Evolutionary conservation across 805 yeast genomes (phyloP).

Genomic region (Candida jianshihensis): DNA sequence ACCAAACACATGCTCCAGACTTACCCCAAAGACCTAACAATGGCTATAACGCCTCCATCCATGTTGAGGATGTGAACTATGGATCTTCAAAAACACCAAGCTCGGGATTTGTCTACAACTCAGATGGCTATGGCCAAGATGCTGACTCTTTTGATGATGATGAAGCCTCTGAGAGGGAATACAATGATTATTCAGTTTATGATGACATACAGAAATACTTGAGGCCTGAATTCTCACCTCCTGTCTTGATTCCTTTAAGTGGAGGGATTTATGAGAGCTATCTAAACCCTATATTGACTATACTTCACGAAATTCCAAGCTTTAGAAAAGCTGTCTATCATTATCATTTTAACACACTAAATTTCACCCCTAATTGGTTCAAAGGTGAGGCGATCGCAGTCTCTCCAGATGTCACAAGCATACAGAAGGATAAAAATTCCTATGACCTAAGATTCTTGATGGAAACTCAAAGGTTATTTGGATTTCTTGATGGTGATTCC

Average conservation of each 20-base stretch:
- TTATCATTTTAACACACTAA: constrained; percentile 27
- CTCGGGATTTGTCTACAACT: not conserved
- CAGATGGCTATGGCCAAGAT: not conserved
- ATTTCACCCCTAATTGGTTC: constrained; percentile 35
- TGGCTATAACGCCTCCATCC: not conserved
- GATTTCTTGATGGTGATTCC: constrained; percentile 29
- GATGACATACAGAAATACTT: constrained; percentile 25
- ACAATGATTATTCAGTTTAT: constrained; percentile 18
- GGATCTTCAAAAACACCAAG: not conserved
- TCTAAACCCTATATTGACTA: constrained; percentile 34
- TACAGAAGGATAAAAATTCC: constrained; percentile 18
- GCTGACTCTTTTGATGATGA: not conserved
- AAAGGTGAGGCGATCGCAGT: constrained; percentile 17
- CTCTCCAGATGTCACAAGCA: constrained; percentile 4
- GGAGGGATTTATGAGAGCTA: constrained; percentile 30
- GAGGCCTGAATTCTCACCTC: constrained; percentile 20
- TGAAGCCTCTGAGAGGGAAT: not conserved
- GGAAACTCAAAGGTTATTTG: constrained; percentile 34
- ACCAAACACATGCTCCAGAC: not conserved
- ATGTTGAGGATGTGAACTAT: not conserved
- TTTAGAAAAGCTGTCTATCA: constrained; percentile 26
- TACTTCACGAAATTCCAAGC: constrained; percentile 30
- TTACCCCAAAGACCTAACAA: not conserved
- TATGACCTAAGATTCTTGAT: constrained; percentile 23
- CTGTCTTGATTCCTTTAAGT: constrained; percentile 29